Conservation (phyloP, 2,329 filamentous ascomycete genomes). For the Fusarium dlaminii region DNA sequence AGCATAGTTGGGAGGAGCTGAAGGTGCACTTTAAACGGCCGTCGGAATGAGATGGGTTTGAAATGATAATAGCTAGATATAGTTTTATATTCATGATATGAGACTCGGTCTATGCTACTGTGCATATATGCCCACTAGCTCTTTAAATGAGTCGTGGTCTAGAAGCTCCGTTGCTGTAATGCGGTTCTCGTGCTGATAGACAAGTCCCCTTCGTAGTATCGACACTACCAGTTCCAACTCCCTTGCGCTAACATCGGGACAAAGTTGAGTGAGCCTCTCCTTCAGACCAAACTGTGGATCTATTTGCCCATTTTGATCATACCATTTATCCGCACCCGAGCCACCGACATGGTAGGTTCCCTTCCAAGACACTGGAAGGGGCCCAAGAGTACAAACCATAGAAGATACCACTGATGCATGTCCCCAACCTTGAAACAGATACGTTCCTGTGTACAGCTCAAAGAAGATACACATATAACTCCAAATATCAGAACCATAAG, state of each 20-base stretch:
- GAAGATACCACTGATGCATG: not conserved
- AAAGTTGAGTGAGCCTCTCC: rapidly evolving
- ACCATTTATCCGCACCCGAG: not conserved
- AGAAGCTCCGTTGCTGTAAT: not conserved
- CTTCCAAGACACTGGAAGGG: rapidly evolving
- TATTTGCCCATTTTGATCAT: rapidly evolving
- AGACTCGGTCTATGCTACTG: rapidly evolving
- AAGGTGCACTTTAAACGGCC: slow-evolving; percentile 35
- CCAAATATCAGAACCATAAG: not conserved
- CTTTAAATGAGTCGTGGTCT: rapidly evolving
- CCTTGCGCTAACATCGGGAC: rapidly evolving
- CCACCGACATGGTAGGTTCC: rapidly evolving
- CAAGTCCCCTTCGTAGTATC: not conserved
- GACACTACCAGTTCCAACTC: not conserved
- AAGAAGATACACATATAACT: not conserved
- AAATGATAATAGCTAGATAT: rapidly evolving
- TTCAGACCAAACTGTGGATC: rapidly evolving
- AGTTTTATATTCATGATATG: rapidly evolving
- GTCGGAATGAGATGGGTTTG: too few species aligned
- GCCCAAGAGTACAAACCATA: rapidly evolving
- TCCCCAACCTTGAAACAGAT: not conserved
- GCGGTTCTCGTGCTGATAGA: not conserved
- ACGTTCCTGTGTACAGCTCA: rapidly evolving
- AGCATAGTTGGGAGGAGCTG: slow-evolving; percentile 73
- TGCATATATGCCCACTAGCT: rapidly evolving